A percentile compares a stretch with the other conserved stretches of the same genome.
Evolutionary conservation across 1,284 basidiomycete genomes (phyloP).

Genomic region (Phylloporus sp.): DNA sequence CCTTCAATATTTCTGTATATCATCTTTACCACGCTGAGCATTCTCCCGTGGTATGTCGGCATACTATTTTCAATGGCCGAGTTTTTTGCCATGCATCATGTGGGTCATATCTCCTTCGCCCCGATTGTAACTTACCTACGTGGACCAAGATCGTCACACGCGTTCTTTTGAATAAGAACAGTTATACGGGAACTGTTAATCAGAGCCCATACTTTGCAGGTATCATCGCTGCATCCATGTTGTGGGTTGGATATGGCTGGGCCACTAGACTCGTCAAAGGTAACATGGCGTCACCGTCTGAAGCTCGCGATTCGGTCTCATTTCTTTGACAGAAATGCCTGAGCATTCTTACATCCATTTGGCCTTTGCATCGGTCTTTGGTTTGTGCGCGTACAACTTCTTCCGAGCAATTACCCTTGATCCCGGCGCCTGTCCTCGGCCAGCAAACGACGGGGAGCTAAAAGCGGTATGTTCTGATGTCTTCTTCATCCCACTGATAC

Average conservation of each 20-base stretch:
- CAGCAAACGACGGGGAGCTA: slow-evolving; percentile 79
- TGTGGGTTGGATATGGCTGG: slow-evolving; percentile 91
- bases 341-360: slow-evolving; percentile 79
- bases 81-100: slow-evolving; percentile 93
- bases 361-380: slow-evolving; percentile 71
- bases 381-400: slow-evolving; percentile 87
- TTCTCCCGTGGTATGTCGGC: slow-evolving; percentile 90
- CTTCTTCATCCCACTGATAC: slow-evolving; percentile 1
- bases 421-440: slow-evolving; percentile 87
- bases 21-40: slow-evolving; percentile 82
- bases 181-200: slow-evolving; percentile 77
- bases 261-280: slow-evolving; percentile 72
- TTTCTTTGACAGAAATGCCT: slow-evolving; percentile 60
- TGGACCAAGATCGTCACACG: slow-evolving; percentile 74
- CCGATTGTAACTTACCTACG: neutral
- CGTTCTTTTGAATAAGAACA: slow-evolving; percentile 77
- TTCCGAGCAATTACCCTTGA: slow-evolving; percentile 89
- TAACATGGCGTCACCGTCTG: slow-evolving; percentile 32
- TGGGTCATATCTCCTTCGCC: slow-evolving; percentile 45
- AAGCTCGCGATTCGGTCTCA: neutral
- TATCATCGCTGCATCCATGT: slow-evolving; percentile 84
- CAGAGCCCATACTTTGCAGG: slow-evolving; percentile 91
- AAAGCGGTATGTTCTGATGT: slow-evolving; percentile 63
- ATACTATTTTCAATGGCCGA: slow-evolving; percentile 81
- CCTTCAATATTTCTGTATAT: slow-evolving; percentile 82